A percentile compares a stretch with the other conserved stretches of the same genome.
Conservation (phyloP, 176 grass and related monocot genomes). For the Saccharum spontaneum region DNA sequence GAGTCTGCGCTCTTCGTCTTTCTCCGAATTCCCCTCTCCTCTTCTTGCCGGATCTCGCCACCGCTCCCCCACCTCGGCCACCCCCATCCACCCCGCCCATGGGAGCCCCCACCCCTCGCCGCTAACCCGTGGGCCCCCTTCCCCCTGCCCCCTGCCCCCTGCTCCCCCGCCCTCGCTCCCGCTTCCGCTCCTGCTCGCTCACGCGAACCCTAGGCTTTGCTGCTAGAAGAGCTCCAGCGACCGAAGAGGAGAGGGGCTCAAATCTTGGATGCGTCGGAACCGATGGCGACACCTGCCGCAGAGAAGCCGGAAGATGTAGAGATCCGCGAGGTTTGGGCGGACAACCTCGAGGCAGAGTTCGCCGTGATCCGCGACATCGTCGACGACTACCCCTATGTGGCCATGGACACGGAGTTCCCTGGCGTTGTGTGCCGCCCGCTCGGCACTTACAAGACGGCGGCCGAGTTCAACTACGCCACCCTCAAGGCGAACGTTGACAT, state of each 20-base stretch:
- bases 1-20: constrained; percentile 41
- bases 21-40: constrained; percentile 17
- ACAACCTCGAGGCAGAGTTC: constrained; percentile 74
- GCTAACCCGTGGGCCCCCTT: constrained; percentile 12
- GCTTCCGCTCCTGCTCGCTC: background rate
- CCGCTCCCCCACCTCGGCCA: background rate
- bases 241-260: constrained; percentile 5
- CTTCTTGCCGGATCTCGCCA: constrained; percentile 37
- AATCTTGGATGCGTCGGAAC: constrained; percentile 48
- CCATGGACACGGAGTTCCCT: constrained; percentile 82
- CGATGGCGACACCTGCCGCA: constrained; percentile 36
- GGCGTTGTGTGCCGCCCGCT: constrained; percentile 62
- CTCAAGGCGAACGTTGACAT: constrained; percentile 61
- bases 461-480: constrained; percentile 52
- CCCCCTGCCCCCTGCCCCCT: background rate
- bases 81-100: constrained; percentile 12
- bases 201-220: constrained; percentile 18
- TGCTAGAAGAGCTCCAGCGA: constrained; percentile 28
- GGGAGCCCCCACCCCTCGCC: constrained; percentile 15
- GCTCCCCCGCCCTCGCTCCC: background rate
- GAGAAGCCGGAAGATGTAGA: constrained; percentile 61
- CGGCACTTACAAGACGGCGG: constrained; percentile 30
- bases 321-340: constrained; percentile 70
- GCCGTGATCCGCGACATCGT: constrained; percentile 58
- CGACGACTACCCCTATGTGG: constrained; percentile 53